These are phyloP conservation scores for Podaxis sp. DNA, from an alignment of 768 basidiomycete genomes.

Conservation along the genomic window DNA sequence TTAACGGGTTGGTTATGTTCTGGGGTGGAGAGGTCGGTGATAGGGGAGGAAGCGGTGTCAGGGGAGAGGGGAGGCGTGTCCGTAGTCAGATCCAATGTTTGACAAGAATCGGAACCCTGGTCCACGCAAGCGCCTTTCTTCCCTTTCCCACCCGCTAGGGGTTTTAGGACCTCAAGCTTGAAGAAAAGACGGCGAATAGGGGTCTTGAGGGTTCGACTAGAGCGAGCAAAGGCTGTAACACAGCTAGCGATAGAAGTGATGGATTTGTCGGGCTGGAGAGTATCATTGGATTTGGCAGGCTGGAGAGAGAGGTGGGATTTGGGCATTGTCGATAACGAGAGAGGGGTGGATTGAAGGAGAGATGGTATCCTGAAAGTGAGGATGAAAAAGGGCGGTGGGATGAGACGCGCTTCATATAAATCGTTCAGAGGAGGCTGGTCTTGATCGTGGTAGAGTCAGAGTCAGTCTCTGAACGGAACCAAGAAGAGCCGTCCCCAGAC, in stretches of 20 bases:
- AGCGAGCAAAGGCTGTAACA: not conserved
- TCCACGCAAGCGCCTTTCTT: conserved; percentile 22
- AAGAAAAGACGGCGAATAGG: conserved; percentile 39
- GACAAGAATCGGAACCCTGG: not conserved
- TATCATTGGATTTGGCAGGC: not conserved
- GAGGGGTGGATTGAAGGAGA: not conserved
- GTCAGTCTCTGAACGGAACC: not conserved
- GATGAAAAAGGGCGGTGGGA: no score
- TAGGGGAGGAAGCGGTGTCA: not conserved
- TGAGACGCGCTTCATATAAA: not conserved
- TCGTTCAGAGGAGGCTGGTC: not conserved
- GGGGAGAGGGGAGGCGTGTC: conserved; percentile 2
- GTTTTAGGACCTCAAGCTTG: conserved; percentile 31
- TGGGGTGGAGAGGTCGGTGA: not conserved
- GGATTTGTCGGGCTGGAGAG: conserved; percentile 1
- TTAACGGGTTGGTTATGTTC: not conserved
- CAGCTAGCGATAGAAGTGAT: not conserved
- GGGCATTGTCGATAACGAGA: not conserved
- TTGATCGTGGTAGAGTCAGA: not conserved
- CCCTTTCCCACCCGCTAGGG: conserved; percentile 17
- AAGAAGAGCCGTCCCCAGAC: not conserved
- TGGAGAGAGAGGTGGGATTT: not conserved
- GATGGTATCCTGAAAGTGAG: not conserved
- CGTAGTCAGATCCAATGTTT: not conserved
- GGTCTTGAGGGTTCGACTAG: conserved; percentile 14